These are phyloP conservation scores for Fusarium graminum DNA, from an alignment of 2,329 filamentous ascomycete species.

Conservation along the genomic window DNA sequence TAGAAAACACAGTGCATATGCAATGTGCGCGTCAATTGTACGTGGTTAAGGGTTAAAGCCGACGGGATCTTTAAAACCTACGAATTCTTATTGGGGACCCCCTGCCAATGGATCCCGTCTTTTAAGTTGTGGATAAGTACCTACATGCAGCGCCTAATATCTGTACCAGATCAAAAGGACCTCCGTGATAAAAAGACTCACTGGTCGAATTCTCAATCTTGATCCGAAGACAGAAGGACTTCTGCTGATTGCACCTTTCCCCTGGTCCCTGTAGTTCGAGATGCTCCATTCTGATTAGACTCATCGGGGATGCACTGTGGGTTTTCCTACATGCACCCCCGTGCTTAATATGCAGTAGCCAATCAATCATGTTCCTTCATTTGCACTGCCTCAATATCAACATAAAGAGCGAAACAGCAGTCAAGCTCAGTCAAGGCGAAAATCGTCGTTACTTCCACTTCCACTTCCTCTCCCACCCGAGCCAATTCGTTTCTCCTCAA, in stretches of 20 bases:
- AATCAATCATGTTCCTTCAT: conserved; percentile 25
- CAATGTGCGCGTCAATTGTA: not conserved
- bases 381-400: conserved; percentile 43
- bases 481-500: conserved; percentile 29
- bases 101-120: not conserved
- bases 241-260: conserved; percentile 24
- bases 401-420: conserved; percentile 14
- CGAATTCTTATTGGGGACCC: not conserved
- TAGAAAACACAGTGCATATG: conserved; percentile 14
- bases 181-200: conserved; percentile 6
- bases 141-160: conserved; percentile 8
- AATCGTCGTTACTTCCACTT: conserved; percentile 21
- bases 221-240: conserved; percentile 28
- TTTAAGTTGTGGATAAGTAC: not conserved
- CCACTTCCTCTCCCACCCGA: conserved; percentile 1
- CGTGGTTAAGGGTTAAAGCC: too few species aligned
- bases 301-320: conserved; percentile 4
- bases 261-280: conserved; percentile 28
- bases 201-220: not conserved
- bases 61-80: too few species aligned
- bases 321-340: conserved; percentile 10
- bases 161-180: not conserved
- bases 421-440: conserved; percentile 25
- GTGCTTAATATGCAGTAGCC: conserved; percentile 11
- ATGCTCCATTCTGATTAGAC: conserved; percentile 13